Base-by-base conservation (phyloP, 164 flowering plant species). In the Macadamia integrifolia region DNA sequence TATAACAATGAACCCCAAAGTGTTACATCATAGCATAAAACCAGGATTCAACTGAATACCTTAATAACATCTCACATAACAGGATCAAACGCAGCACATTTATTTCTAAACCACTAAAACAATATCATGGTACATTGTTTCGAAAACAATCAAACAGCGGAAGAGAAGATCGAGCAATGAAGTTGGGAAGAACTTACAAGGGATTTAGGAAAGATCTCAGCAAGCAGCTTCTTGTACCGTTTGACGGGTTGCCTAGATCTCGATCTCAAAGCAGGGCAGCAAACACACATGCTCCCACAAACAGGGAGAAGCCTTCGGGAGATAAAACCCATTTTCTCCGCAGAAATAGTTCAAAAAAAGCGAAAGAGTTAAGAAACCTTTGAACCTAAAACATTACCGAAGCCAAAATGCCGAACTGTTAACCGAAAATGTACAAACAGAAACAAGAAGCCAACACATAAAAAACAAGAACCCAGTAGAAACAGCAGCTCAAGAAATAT, bases 201-300 rank as follows among this genome's bases (percentile, higher is more conserved):
- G 58, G 89, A 81, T 73, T 86, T 91, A 62, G 96, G 96, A 79
- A 93, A 93, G 74, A 93, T 88, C 56, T 87, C 94, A 43, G 92
- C 78, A 58, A 93, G 90, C 79, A 93, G 71, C 71, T 93, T 93
- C 78, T 87, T 93, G 83, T 91, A 93, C 6, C 98, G 88, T 77
- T 91, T 93, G 30, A 91, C 96, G 0, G 98, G 98, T 43, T 88
- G 97, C 28, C 97, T 80, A 60, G 98, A 93, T 64, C 94, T 85
- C 7, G 98, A 85, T 79, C 98, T 87, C 83, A 93, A 53, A 71
- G 92, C 91, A 74, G 98, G 97, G 71, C 98, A 93, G 77, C 97
- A 93, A 1, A 93, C 80, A 67, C 93, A 93, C 90, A 93, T 87
- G 69, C 69, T 86, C 73, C 78, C 94, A 76, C 96, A 91, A 67